phyloP scores from a whole-genome alignment of 2,329 filamentous ascomycete species.

The Phialophora chinensis region DNA sequence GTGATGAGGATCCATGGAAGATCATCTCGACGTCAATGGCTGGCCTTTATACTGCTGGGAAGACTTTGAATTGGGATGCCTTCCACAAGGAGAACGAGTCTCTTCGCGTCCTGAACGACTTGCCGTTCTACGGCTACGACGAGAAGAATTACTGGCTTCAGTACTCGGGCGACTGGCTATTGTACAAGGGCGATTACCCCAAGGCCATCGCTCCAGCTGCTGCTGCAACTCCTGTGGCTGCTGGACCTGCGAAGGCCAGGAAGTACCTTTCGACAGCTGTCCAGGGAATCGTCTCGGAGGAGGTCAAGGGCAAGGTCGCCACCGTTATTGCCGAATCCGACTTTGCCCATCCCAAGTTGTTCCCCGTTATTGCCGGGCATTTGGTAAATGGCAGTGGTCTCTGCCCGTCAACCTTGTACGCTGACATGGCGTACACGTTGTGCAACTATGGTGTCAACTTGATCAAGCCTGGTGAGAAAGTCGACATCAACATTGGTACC shows the following conservation, averaged over 20 bases:
- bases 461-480: slow-evolving; percentile 39
- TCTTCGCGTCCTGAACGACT: slow-evolving; percentile 64
- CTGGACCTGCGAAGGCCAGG: slow-evolving; percentile 53
- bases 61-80: slow-evolving; percentile 51
- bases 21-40: slow-evolving; percentile 47
- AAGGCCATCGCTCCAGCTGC: slow-evolving; percentile 48
- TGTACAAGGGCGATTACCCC: slow-evolving; percentile 68
- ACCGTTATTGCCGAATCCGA: slow-evolving; percentile 70
- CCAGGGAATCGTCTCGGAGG: slow-evolving; percentile 67
- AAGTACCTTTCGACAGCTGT: slow-evolving; percentile 70
- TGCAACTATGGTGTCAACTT: slow-evolving; percentile 60
- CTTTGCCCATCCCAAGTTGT: slow-evolving; percentile 67
- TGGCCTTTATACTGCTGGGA: slow-evolving; percentile 47
- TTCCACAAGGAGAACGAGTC: slow-evolving; percentile 56
- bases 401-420: slow-evolving; percentile 68
- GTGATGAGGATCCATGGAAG: slow-evolving; percentile 52
- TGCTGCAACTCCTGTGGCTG: slow-evolving; percentile 45
- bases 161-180: slow-evolving; percentile 73
- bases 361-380: slow-evolving; percentile 68
- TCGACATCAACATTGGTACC: slow-evolving; percentile 39
- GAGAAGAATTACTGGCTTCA: slow-evolving; percentile 75
- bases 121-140: slow-evolving; percentile 73
- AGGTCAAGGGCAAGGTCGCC: slow-evolving; percentile 65
- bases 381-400: slow-evolving; percentile 70
- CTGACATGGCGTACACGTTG: slow-evolving; percentile 69